A percentile compares a stretch with the other conserved stretches of the same genome.
Evolutionary conservation across 1,139 yeast genomes (phyloP).

Genomic region (Yamadazyma oceani): DNA sequence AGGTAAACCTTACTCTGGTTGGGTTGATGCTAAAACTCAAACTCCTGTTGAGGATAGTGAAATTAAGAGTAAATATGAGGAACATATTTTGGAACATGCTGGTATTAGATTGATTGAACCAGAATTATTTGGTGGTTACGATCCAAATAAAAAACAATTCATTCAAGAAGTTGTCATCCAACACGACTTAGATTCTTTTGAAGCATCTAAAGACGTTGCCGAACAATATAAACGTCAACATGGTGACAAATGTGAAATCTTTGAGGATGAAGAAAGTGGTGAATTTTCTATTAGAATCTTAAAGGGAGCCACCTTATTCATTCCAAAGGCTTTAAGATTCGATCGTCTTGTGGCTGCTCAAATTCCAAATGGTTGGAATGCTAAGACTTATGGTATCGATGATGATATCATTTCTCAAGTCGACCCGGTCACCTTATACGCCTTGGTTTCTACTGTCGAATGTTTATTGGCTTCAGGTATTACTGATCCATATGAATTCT

Average conservation of each 20-base stretch:
- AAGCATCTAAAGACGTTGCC: slow-evolving; percentile 88
- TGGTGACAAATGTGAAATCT: slow-evolving; percentile 90
- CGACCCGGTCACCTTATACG: slow-evolving; percentile 91
- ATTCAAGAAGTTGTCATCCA: slow-evolving; percentile 94
- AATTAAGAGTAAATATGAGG: slow-evolving; percentile 87
- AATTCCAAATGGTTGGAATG: slow-evolving; percentile 98
- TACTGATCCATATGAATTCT: slow-evolving; percentile 97
- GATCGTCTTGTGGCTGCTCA: slow-evolving; percentile 98
- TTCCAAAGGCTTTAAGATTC: slow-evolving; percentile 94
- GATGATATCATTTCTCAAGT: slow-evolving; percentile 94
- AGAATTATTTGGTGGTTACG: slow-evolving; percentile 88
- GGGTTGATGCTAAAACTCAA: slow-evolving; percentile 95
- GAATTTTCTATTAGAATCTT: slow-evolving; percentile 87
- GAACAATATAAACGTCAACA: slow-evolving; percentile 92
- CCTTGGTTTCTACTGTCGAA: slow-evolving; percentile 91
- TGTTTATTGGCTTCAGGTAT: slow-evolving; percentile 92
- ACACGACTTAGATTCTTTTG: slow-evolving; percentile 95
- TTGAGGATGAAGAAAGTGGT: slow-evolving; percentile 85
- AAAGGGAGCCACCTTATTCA: slow-evolving; percentile 87
- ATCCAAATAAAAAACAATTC: slow-evolving; percentile 89
- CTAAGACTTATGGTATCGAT: slow-evolving; percentile 89
- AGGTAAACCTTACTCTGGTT: slow-evolving; percentile 87
- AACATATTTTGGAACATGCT: slow-evolving; percentile 82
- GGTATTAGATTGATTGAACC: slow-evolving; percentile 98
- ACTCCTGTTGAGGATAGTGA: slow-evolving; percentile 94